phyloP scores from a whole-genome alignment of 2,329 filamentous ascomycete species.

The Rachicladosporium sp. region DNA sequence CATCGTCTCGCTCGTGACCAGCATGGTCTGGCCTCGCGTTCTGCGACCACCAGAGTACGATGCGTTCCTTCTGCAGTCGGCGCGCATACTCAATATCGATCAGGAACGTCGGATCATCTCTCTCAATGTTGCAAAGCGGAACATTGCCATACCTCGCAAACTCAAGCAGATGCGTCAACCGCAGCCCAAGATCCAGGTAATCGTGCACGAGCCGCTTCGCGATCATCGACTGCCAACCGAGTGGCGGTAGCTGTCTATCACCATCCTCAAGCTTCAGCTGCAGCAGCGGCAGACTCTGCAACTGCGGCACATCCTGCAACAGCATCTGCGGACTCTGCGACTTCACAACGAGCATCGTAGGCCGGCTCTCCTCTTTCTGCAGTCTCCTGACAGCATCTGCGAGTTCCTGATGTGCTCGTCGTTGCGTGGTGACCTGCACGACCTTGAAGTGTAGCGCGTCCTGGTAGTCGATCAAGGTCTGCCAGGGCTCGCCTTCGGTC shows the following conservation, averaged over 20 bases:
- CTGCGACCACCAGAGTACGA: slow-evolving; percentile 94
- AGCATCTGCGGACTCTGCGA: slow-evolving; percentile 73
- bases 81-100: slow-evolving; percentile 94
- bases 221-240: slow-evolving; percentile 87
- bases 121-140: slow-evolving; percentile 87
- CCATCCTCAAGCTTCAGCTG: slow-evolving; percentile 68
- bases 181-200: slow-evolving; percentile 84
- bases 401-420: slow-evolving; percentile 80
- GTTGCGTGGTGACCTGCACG: slow-evolving; percentile 74
- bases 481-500: slow-evolving; percentile 57
- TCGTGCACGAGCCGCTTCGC: slow-evolving; percentile 76
- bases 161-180: slow-evolving; percentile 78
- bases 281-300: slow-evolving; percentile 75
- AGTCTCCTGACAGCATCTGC: slow-evolving; percentile 82
- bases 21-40: slow-evolving; percentile 84
- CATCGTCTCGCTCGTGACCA: slow-evolving; percentile 86
- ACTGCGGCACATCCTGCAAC: slow-evolving; percentile 69
- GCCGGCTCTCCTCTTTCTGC: slow-evolving; percentile 68
- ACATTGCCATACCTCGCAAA: slow-evolving; percentile 87
- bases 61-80: slow-evolving; percentile 76
- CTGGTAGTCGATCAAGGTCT: slow-evolving; percentile 76
- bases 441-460: slow-evolving; percentile 75
- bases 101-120: slow-evolving; percentile 83
- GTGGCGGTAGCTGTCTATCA: slow-evolving; percentile 76
- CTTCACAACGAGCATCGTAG: slow-evolving; percentile 77